Conservation (phyloP, 2,329 filamentous ascomycete species). For the Dothideomycetes sp. region DNA sequence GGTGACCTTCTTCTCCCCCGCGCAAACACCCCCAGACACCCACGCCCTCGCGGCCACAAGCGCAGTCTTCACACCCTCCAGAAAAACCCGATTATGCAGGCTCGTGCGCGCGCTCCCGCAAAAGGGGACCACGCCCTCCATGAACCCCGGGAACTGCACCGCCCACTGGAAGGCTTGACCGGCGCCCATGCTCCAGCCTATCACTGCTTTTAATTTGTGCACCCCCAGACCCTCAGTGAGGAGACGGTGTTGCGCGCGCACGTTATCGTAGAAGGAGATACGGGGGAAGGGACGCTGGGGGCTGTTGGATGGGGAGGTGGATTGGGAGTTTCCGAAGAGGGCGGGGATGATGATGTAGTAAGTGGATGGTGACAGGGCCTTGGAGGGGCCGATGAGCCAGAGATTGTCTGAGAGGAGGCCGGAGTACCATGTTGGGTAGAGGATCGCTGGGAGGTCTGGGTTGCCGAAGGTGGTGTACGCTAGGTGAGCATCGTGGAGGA, state of each 20-base stretch:
- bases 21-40: constrained; percentile 39
- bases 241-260: constrained; percentile 53
- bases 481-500: constrained; percentile 53
- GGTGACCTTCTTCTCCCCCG: constrained; percentile 36
- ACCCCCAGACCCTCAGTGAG: constrained; percentile 53
- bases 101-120: constrained; percentile 55
- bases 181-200: constrained; percentile 64
- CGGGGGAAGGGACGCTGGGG: constrained; percentile 46
- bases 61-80: constrained; percentile 52
- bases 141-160: constrained; percentile 3
- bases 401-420: constrained; percentile 59
- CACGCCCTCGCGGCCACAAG: constrained; percentile 47
- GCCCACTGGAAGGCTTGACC: constrained; percentile 42
- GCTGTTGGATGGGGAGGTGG: constrained; percentile 56
- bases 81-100: constrained; percentile 57
- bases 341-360: constrained; percentile 61
- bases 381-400: constrained; percentile 60
- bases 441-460: constrained; percentile 49
- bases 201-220: constrained; percentile 49
- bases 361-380: constrained; percentile 51
- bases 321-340: constrained; percentile 59
- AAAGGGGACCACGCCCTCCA: constrained; percentile 40
- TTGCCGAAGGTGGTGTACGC: constrained; percentile 69
- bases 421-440: constrained; percentile 71
- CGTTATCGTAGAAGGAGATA: constrained; percentile 58